Base-by-base conservation (phyloP, 139 green algal species). In the Micractinium sp. region DNA sequence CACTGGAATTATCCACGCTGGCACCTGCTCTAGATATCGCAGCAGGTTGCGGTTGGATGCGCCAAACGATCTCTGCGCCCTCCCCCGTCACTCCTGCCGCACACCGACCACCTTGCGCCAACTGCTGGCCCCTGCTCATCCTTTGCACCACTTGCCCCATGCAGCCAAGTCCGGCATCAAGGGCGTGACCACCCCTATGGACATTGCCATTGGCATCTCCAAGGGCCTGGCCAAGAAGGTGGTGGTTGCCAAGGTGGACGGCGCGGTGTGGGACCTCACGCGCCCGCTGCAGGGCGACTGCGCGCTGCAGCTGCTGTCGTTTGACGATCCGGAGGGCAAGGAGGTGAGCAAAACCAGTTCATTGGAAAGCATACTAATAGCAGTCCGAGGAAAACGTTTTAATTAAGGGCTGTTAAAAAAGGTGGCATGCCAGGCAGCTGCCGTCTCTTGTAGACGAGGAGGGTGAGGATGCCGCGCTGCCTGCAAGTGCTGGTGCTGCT, bases 281-380 rank as follows among this genome's bases (percentile, higher is more conserved):
- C 93, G 98, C 20, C 98, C 97, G 0, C 93, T 99, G 66, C 95
- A 97, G 86, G 95, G 83, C 25, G 94, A 99, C 87, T 99, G 97
- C 91, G 88, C 91, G 2, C 92, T 99, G 63, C 89, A 97, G 89
- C 80, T 99, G 53, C 95, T 96, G 86, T 95, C 86, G 56, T 99
- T 99, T 87, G 95, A 99, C 33, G 94, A 97, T 56, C 35, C 90
- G 0, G 95, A 99, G 83, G 98, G 98, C 82, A 96, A 96, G 85
- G 94, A 99, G 73, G 97, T 98, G 87, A 69, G 90, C n/a, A n/a
- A n/a, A n/a, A n/a, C n/a, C n/a, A n/a, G n/a, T n/a, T n/a, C n/a
- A n/a, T n/a, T n/a, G n/a, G n/a, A n/a, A n/a, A n/a, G n/a, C n/a
- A n/a, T n/a, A n/a, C n/a, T n/a, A n/a, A n/a, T n/a, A n/a, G n/a